These are phyloP conservation scores for Polymyxa betae DNA, from an alignment of 208 protist genomes.

Conservation along the genomic window DNA sequence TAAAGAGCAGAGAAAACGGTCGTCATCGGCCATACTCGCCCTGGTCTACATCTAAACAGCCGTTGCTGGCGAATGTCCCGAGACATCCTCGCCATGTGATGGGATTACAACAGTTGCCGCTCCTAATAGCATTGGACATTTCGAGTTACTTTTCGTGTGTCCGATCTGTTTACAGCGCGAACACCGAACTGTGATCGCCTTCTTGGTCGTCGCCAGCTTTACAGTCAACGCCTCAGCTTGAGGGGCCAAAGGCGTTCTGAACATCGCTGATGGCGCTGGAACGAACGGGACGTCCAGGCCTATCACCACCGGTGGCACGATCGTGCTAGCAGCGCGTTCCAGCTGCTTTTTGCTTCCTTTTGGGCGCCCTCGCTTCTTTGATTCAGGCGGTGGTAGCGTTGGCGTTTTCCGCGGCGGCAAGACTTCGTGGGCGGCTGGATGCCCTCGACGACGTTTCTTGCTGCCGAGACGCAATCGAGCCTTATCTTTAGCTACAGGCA, in stretches of 20 bases:
- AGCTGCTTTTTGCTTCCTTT: background rate
- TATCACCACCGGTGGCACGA: background rate
- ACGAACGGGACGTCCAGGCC: background rate
- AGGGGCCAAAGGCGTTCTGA: too few species aligned
- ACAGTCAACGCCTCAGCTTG: background rate
- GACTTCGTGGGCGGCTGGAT: background rate
- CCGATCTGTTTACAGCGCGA: conserved; percentile 36
- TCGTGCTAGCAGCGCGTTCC: background rate
- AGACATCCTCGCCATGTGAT: too few species aligned
- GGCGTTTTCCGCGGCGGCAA: conserved; percentile 11
- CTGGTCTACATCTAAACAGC: too few species aligned
- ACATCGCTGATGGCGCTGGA: background rate
- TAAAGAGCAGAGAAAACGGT: too few species aligned
- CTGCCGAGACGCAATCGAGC: background rate
- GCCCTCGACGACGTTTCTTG: conserved; percentile 25
- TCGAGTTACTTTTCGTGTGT: conserved; percentile 44
- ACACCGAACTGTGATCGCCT: conserved; percentile 8
- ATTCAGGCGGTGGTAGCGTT: background rate
- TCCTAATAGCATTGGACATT: background rate
- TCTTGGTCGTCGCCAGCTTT: background rate
- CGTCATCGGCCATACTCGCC: too few species aligned
- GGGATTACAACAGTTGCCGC: background rate
- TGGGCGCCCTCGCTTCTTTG: conserved; percentile 37
- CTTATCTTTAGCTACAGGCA: background rate
- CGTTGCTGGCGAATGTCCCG: too few species aligned